These are phyloP conservation scores for Inonotus obliquus DNA, from an alignment of 1,284 basidiomycete species.

Conservation along the genomic window DNA sequence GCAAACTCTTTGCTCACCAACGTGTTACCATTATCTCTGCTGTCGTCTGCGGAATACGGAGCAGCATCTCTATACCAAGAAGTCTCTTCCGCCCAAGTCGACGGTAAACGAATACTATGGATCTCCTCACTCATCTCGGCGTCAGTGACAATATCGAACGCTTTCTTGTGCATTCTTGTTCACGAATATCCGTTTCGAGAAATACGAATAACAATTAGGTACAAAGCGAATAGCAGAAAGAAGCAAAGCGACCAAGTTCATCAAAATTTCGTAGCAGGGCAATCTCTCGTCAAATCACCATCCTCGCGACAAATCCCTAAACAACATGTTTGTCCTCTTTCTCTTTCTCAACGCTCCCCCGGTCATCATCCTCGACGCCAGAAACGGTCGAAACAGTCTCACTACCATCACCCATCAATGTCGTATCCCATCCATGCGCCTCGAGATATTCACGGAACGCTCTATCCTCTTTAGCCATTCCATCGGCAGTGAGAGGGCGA, in stretches of 20 bases:
- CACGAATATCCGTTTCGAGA: too few species aligned
- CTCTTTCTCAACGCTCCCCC: conserved; percentile 9
- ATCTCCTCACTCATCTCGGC: too few species aligned
- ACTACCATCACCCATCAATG: conserved; percentile 52
- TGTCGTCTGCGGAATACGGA: too few species aligned
- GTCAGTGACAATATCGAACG: too few species aligned
- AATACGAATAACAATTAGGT: too few species aligned
- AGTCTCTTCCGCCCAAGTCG: too few species aligned
- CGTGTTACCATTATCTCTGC: too few species aligned
- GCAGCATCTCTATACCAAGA: too few species aligned
- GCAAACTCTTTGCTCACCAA: too few species aligned
- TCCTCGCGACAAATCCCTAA: not conserved
- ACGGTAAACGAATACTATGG: too few species aligned
- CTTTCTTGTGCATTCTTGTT: too few species aligned
- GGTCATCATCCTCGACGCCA: conserved; percentile 11
- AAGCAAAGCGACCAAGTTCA: too few species aligned
- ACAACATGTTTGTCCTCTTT: not conserved
- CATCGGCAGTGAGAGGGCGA: conserved; percentile 68
- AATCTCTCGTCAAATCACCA: not conserved
- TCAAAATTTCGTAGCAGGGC: not conserved
- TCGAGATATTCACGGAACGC: conserved; percentile 82
- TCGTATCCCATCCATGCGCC: conserved; percentile 71
- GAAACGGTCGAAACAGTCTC: conserved; percentile 18
- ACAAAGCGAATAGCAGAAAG: not conserved
- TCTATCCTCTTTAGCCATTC: conserved; percentile 75